Percentiles rank a stretch among this genome's conserved stretches.
phyloP scores from a whole-genome alignment of 495 filamentous ascomycete species.

The Penicillium crystallinum region DNA sequence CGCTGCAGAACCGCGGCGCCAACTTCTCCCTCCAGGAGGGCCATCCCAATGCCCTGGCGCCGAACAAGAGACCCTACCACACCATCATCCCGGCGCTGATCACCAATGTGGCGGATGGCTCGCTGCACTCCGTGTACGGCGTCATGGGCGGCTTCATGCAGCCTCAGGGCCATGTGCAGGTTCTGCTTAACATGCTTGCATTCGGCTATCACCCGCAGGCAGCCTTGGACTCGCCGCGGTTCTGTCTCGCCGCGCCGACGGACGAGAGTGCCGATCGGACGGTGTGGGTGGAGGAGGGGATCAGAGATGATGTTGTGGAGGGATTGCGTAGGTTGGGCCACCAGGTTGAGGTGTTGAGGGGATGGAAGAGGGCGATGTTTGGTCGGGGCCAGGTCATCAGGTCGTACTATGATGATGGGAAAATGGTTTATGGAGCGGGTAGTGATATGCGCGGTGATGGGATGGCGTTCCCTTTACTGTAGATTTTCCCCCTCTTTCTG shows the following conservation, averaged over 20 bases:
- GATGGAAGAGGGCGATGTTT: conserved; percentile 67
- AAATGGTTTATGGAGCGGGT: conserved; percentile 72
- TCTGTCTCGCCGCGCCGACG: conserved; percentile 71
- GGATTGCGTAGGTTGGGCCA: conserved; percentile 70
- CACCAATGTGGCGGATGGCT: conserved; percentile 66
- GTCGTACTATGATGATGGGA: conserved; percentile 63
- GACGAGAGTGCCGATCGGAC: conserved; percentile 47
- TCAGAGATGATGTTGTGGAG: conserved; percentile 58
- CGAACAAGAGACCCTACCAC: conserved; percentile 89
- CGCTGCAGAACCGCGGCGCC: conserved; percentile 87
- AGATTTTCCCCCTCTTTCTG: not conserved
- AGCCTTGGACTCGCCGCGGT: conserved; percentile 81
- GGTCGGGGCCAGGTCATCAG: conserved; percentile 88
- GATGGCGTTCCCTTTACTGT: conserved; percentile 58
- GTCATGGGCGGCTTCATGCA: conserved; percentile 99
- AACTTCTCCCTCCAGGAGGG: conserved; percentile 63
- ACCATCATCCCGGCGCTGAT: conserved; percentile 94
- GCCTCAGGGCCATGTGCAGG: conserved; percentile 95
- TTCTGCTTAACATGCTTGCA: conserved; percentile 82
- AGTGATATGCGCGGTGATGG: conserved; percentile 91
- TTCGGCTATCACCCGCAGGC: conserved; percentile 83
- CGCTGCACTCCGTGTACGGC: conserved; percentile 78
- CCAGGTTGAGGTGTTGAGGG: conserved; percentile 60
- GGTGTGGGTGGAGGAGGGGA: conserved; percentile 83
- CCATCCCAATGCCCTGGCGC: conserved; percentile 76